Percentiles rank a stretch among this genome's conserved stretches.
Evolutionary conservation across 1,284 basidiomycete species (phyloP).

Genomic region (Malassezia dermatis): DNA sequence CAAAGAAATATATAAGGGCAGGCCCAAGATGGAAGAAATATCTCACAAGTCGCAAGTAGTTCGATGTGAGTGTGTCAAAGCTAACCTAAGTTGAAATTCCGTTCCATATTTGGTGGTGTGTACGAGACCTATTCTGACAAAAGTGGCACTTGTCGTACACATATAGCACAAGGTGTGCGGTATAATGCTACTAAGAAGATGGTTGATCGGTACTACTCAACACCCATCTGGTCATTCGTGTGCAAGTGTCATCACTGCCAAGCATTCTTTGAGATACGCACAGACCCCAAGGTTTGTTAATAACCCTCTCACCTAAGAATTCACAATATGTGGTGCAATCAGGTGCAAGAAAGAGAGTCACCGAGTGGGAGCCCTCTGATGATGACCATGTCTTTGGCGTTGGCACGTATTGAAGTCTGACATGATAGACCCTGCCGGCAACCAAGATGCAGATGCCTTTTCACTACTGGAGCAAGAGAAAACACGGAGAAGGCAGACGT

Average conservation of each 20-base stretch:
- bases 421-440: neutral
- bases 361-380: slow-evolving; percentile 91
- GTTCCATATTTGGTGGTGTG: slow-evolving; percentile 87
- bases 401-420: slow-evolving; percentile 52
- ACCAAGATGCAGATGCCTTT: slow-evolving; percentile 65
- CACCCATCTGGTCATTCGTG: slow-evolving; percentile 82
- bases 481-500: slow-evolving; percentile 61
- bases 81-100: slow-evolving; percentile 55
- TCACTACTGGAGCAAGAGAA: slow-evolving; percentile 76
- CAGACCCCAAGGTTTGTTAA: slow-evolving; percentile 68
- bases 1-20: slow-evolving; percentile 47
- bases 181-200: slow-evolving; percentile 98
- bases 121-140: neutral
- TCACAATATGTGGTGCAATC: slow-evolving; percentile 83
- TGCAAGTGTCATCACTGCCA: slow-evolving; percentile 94
- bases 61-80: slow-evolving; percentile 49
- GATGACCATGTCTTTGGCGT: slow-evolving; percentile 83
- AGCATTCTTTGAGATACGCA: slow-evolving; percentile 90
- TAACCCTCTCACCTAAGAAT: slow-evolving; percentile 56
- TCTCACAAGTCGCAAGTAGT: slow-evolving; percentile 63
- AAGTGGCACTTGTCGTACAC: slow-evolving; percentile 17
- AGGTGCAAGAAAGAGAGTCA: slow-evolving; percentile 79
- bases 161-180: slow-evolving; percentile 51
- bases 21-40: slow-evolving; percentile 82
- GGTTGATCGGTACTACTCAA: slow-evolving; percentile 86